Percentiles rank a stretch among this genome's conserved stretches.
Evolutionary conservation across 129 eudicot species (phyloP).

Genomic region (Arctium lappa): DNA sequence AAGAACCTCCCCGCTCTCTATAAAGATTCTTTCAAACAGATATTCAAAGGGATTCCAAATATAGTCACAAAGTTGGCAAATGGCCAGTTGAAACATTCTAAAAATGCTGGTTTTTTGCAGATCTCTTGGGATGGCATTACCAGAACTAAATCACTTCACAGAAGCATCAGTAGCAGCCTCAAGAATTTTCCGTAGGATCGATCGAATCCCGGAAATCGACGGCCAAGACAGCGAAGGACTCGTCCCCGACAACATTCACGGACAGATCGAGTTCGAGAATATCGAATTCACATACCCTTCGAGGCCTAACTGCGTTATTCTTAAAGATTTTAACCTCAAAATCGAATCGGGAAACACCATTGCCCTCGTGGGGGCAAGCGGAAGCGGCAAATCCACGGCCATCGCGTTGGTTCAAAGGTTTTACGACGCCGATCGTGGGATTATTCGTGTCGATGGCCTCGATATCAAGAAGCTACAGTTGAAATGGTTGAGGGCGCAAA

Average conservation of each 20-base stretch:
- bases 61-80: too few species aligned
- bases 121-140: constrained; percentile 89
- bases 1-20: too few species aligned
- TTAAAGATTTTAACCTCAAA: constrained; percentile 64
- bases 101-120: constrained; percentile 35
- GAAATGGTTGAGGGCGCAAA: constrained; percentile 81
- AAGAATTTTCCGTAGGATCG: constrained; percentile 68
- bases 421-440: constrained; percentile 60
- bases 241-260: constrained; percentile 46
- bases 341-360: constrained; percentile 79
- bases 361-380: constrained; percentile 95
- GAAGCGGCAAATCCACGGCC: constrained; percentile 95
- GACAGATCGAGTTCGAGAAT: constrained; percentile 64
- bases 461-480: constrained; percentile 62
- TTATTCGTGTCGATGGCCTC: constrained; percentile 65
- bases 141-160: constrained; percentile 80
- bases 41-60: not conserved
- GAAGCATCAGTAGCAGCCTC: constrained; percentile 93
- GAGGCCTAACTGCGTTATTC: constrained; percentile 65
- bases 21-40: too few species aligned
- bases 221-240: constrained; percentile 56
- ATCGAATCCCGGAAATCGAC: constrained; percentile 65
- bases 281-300: constrained; percentile 80
- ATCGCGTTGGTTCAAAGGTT: constrained; percentile 77
- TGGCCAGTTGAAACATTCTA: not conserved